Evolutionary conservation across 345 rosid genomes (phyloP).

Genomic region (Chamaenerion angustifolium): DNA sequence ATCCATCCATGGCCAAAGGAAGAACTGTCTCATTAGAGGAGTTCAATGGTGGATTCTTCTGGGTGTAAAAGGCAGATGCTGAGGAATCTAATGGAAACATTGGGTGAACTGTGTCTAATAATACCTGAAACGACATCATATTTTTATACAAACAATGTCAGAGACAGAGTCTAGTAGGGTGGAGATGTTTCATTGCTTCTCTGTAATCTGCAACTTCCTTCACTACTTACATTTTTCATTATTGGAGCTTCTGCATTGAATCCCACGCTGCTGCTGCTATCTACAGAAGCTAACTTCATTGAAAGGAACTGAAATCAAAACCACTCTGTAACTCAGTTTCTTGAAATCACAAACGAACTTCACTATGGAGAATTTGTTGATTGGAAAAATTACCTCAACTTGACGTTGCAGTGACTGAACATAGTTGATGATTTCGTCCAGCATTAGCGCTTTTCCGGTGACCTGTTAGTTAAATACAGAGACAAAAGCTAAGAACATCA

Average conservation of each 20-base stretch:
- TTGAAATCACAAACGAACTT: neutral
- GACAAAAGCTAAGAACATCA: neutral
- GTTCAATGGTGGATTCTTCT: constrained; percentile 22
- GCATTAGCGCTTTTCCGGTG: constrained; percentile 20
- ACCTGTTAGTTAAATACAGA: constrained; percentile 10
- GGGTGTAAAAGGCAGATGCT: constrained; percentile 32
- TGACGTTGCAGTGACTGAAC: constrained; percentile 18
- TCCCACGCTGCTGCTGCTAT: constrained; percentile 63
- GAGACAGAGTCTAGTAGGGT: too few relatives aligned
- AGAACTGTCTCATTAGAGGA: constrained; percentile 20
- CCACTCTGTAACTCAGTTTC: neutral
- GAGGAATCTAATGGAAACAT: constrained; percentile 49
- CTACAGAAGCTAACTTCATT: constrained; percentile 84
- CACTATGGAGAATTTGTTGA: neutral
- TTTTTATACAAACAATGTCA: neutral
- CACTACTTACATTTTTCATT: constrained; percentile 58
- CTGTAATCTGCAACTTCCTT: too few relatives aligned
- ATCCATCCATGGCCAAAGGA: constrained; percentile 27
- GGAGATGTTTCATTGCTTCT: neutral
- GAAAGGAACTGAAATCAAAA: constrained; percentile 60
- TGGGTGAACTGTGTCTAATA: constrained; percentile 27
- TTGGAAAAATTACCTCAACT: constrained; percentile 43
- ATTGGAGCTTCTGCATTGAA: constrained; percentile 37
- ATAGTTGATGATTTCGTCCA: constrained; percentile 14
- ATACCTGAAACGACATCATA: constrained; percentile 9